Base-by-base conservation (phyloP, 2,329 filamentous ascomycete genomes). In the Dactylellina parvicollis region DNA sequence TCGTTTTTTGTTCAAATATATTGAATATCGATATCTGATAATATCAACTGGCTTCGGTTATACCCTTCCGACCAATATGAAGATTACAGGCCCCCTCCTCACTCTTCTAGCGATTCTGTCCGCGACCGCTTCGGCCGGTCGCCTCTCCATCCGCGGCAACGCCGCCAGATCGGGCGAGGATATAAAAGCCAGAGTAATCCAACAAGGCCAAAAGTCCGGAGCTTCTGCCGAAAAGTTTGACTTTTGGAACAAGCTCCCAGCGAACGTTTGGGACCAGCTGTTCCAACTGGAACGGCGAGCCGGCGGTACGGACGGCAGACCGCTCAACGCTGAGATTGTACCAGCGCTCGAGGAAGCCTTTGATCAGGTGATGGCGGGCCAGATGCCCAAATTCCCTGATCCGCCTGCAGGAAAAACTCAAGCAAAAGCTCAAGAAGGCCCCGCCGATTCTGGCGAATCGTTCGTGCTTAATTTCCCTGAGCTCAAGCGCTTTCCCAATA, bases 21-120 rank as follows among this genome's bases (percentile, higher is more conserved):
- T n/a, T n/a, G n/a, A 22, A 26, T 46, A 18, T 34, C 18, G 2
- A 46, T 47, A 47, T 34, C 5, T 34, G 10, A 44, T 20, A 30
- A 30, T 32, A 57, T 20, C n/a, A n/a, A n/a, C n/a, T n/a, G n/a
- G n/a, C n/a, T n/a, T n/a, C n/a, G n/a, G n/a, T n/a, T n/a, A n/a
- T n/a, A n/a, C n/a, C n/a, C n/a, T n/a, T n/a, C n/a, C 14, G 7
- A 14, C 22, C 22, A 67, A 57, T 18, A 67, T 67, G 62, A 49
- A 46, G n/a, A 16, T 59, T 26, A 34, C 54, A 22, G 22, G 26
- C 0, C 22, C 52, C 16, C 22, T 59, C 14, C 28, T 67, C 20
- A 52, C 52, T 24, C n/a, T 67, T 26, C 42, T 65, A 10, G 28
- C 61, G 12, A 14, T 66, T 22, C 22, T 66, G 10, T 40, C 61